Evolutionary conservation across 768 basidiomycete genomes (phyloP).

Genomic region (Mycena capillaripes): DNA sequence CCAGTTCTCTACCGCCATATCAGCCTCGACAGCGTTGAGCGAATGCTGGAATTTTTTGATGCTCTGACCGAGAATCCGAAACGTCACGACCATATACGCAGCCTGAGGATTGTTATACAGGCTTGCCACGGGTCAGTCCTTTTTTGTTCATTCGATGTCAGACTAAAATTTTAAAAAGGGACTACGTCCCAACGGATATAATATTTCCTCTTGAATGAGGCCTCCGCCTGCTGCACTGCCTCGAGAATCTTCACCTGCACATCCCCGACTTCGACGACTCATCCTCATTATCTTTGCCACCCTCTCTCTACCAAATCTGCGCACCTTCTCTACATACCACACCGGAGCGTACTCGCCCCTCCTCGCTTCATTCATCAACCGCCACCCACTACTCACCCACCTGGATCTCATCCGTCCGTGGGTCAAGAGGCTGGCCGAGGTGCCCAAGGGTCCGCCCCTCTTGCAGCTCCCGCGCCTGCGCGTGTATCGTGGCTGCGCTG

Average conservation of each 20-base stretch:
- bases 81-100: constrained; percentile 8
- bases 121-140: neutral
- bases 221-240: neutral
- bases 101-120: neutral
- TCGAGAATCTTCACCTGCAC: neutral
- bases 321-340: constrained; percentile 14
- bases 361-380: constrained; percentile 12
- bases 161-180: neutral
- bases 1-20: constrained; percentile 10
- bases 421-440: neutral
- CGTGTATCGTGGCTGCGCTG: constrained; percentile 13
- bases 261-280: constrained; percentile 8
- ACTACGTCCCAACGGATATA: constrained; percentile 12
- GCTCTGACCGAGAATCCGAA: neutral
- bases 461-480: constrained; percentile 12
- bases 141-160: too few species aligned
- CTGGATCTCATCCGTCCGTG: constrained; percentile 23
- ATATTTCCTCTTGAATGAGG: constrained; percentile 3
- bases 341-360: constrained; percentile 2
- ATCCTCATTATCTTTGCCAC: constrained; percentile 22
- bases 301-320: constrained; percentile 5
- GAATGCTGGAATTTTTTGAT: neutral
- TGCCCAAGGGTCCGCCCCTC: neutral
- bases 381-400: constrained; percentile 22
- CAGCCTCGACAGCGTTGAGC: neutral